A percentile compares a stretch with the other conserved stretches of the same genome.
Conservation (phyloP, 139 green algal species). For the Chlamydomonas schloesseri region DNA sequence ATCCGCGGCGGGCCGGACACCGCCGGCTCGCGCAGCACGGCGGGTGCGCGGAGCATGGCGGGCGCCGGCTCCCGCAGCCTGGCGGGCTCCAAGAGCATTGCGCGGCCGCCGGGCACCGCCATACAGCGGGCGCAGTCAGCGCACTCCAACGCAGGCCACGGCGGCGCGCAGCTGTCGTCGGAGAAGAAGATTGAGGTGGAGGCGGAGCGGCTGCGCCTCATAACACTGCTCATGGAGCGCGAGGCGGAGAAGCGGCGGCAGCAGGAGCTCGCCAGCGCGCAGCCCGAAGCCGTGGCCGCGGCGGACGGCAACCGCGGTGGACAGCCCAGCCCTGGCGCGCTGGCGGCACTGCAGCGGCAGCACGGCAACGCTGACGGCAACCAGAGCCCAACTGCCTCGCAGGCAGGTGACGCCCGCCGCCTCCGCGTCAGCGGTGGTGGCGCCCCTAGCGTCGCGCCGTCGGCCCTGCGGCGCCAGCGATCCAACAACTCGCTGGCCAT, state of each 20-base stretch:
- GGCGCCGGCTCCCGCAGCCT: slow-evolving; percentile 3
- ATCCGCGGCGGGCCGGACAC: background rate
- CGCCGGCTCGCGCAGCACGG: background rate
- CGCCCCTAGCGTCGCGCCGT: background rate
- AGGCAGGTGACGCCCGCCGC: background rate
- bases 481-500: too few species aligned
- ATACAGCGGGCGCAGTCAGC: background rate
- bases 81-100: slow-evolving; percentile 15
- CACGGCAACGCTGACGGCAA: background rate
- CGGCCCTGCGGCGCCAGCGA: background rate
- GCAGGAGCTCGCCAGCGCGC: background rate
- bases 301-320: background rate
- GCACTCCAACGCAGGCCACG: background rate
- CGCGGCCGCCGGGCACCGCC: background rate
- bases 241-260: slow-evolving; percentile 24
- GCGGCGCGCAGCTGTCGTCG: slow-evolving; percentile 25
- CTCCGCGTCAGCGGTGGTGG: background rate
- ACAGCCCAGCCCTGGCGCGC: background rate
- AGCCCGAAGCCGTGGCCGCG: background rate
- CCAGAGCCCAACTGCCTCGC: background rate
- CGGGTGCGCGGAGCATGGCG: background rate
- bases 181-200: slow-evolving; percentile 70
- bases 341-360: background rate
- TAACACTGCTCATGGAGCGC: slow-evolving; percentile 57
- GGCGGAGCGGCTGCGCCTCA: slow-evolving; percentile 74